Evolutionary conservation across 2,329 filamentous ascomycete genomes (phyloP), one percentile per base, ranked within the genome.

Genomic region (Phaeosphaeriaceae sp.): DNA sequence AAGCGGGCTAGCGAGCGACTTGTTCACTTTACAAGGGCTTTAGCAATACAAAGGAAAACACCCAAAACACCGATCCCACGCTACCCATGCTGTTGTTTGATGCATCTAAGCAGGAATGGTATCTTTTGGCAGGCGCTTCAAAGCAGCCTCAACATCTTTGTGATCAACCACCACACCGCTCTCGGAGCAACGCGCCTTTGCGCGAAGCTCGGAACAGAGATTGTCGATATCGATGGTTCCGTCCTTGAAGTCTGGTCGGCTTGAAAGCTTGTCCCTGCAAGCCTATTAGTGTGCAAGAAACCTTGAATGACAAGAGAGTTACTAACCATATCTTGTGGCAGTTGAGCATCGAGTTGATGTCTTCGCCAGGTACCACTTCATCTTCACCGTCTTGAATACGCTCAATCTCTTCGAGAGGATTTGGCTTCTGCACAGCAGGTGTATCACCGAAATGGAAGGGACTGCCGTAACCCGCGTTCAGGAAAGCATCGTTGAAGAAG

Each of bases 151-250:
- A 68, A 98, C 96, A 70, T 98, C 93, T 54, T 88, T 87, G 79
- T 96, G 89, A 61, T 93, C 90, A 22, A 99, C 91, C 19, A 97
- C 92, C 13, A 96, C 92, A 17, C 95, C 94, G 19, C 85, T 90
- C 67, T 96, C 91, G 0, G 93, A 96, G 78, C 95, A 99, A 74
- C 94, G 95, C 57, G 95, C 95, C 81, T 99, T 99, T 76, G 93
- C 91, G 64, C 94, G 91, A 15, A 99, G 86, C 75, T 99, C 93
- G 4, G 90, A 91, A 80, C 95, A 99, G 22, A 99, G 85, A 33
- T 90, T 89, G 73, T 99, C 95, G 49, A 99, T 90, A 67, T 99
- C 95, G 65, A 98, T 92, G 68, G 96, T 93, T 68, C 93, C 93
- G 57, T 87, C 91, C 73, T 93, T 91, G 68, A 96, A 95, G 75